These are phyloP conservation scores for Hypoxylon fragiforme DNA, from an alignment of 495 filamentous ascomycete species.

Conservation along the genomic window DNA sequence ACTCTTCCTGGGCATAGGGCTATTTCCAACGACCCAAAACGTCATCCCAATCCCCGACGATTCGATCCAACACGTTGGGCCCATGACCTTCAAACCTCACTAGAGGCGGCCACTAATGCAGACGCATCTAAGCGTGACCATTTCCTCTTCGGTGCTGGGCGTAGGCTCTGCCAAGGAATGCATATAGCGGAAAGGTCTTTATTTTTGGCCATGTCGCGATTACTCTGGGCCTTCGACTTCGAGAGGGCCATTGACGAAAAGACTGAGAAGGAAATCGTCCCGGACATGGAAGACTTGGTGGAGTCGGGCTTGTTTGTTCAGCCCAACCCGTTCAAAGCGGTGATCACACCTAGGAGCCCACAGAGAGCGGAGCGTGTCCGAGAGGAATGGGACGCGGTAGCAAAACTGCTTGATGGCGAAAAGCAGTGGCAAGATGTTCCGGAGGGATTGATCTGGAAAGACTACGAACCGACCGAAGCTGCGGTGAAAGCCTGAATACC, in stretches of 20 bases:
- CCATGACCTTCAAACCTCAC: conserved; percentile 29
- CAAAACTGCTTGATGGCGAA: conserved; percentile 26
- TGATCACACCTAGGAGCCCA: conserved; percentile 10
- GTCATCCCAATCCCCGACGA: conserved; percentile 45
- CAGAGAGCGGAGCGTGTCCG: conserved; percentile 25
- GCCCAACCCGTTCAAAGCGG: conserved; percentile 8
- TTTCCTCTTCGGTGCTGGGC: conserved; percentile 57
- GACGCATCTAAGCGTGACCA: conserved; percentile 44
- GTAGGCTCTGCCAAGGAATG: conserved; percentile 60
- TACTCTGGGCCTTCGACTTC: conserved; percentile 55
- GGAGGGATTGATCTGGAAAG: conserved; percentile 23
- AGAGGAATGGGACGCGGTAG: conserved; percentile 34
- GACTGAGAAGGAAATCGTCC: conserved; percentile 11
- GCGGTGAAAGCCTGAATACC: conserved; percentile 4
- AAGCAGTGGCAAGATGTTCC: conserved; percentile 35
- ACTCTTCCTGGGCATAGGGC: conserved; percentile 33
- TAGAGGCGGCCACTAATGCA: conserved; percentile 39
- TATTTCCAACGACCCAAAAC: conserved; percentile 46
- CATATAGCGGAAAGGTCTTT: conserved; percentile 56
- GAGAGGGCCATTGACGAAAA: conserved; percentile 29
- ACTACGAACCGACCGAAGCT: conserved; percentile 23
- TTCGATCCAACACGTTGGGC: conserved; percentile 56
- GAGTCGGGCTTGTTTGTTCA: conserved; percentile 11
- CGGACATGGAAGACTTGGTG: conserved; percentile 8
- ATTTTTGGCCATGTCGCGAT: conserved; percentile 49